These are phyloP conservation scores for Aspergillus sergii DNA, from an alignment of 2,329 filamentous ascomycete species.

Conservation along the genomic window DNA sequence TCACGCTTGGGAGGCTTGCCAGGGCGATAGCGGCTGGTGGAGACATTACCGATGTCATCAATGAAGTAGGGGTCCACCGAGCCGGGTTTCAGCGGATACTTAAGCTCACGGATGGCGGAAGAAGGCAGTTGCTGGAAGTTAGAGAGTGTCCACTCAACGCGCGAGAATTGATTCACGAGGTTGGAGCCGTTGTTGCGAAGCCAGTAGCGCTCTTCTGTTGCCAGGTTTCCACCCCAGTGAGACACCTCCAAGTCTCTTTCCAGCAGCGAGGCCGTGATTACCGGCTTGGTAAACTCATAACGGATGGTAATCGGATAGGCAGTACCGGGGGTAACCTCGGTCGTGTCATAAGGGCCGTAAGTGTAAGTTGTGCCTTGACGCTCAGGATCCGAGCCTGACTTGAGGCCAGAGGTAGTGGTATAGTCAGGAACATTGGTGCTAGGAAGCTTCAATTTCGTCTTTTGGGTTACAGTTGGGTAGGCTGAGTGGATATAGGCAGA, in stretches of 20 bases:
- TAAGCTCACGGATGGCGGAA: constrained; percentile 78
- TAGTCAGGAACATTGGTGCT: constrained; percentile 80
- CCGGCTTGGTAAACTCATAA: constrained; percentile 93
- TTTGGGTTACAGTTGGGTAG: constrained; percentile 87
- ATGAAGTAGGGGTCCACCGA: constrained; percentile 90
- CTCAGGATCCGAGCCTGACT: constrained; percentile 69
- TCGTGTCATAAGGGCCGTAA: constrained; percentile 80
- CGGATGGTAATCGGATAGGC: constrained; percentile 73
- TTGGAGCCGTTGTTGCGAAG: constrained; percentile 84
- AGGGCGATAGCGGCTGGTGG: constrained; percentile 81
- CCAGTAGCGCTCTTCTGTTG: constrained; percentile 91
- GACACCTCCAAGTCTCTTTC: constrained; percentile 94
- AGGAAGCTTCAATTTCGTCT: constrained; percentile 92
- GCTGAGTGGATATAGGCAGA: constrained; percentile 81
- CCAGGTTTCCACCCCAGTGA: constrained; percentile 97
- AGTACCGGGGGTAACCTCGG: constrained; percentile 74
- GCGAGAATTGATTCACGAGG: constrained; percentile 71
- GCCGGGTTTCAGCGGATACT: constrained; percentile 76
- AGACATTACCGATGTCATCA: constrained; percentile 95
- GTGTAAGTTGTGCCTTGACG: constrained; percentile 84
- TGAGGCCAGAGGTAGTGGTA: constrained; percentile 67
- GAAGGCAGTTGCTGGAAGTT: constrained; percentile 76
- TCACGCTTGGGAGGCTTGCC: constrained; percentile 67
- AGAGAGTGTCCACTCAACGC: constrained; percentile 73
- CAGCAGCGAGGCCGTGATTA: constrained; percentile 75